Evolutionary conservation across 176 grass and related monocot species (phyloP), one percentile per base, ranked within the genome.

Genomic region (Eremochloa ophiuroides): DNA sequence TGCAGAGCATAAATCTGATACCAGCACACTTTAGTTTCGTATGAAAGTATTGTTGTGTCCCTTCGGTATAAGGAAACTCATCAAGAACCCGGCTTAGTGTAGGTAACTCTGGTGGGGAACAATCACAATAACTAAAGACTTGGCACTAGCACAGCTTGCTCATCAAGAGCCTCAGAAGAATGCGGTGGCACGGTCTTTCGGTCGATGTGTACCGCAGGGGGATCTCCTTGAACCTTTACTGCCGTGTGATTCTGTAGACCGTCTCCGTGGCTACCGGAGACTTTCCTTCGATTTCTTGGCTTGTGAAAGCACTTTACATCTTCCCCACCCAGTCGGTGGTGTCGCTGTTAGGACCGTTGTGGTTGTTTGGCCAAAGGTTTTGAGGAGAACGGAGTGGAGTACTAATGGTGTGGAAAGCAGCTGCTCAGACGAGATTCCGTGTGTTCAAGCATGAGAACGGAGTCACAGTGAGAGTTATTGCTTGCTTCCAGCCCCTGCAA

Each of bases 341-440:
- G 8, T 83, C 82, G 26, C 80, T 81, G 66, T 87, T 84, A 82
- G 46, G 69, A n/a, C 33, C 65, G 51, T 77, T 66, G 29, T 73
- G 74, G 27, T 64, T 82, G 78, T 23, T 50, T 17, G 42, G 26
- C 27, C 44, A 80, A 81, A 80, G 12, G 26, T 55, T 46, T 39
- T 35, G 48, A 80, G 67, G 77, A 83, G 73, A 75, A 82, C 77
- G 73, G 44, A 60, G 74, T 74, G 81, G 84, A 85, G 88, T 91
- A 91, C 89, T 91, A 81, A 98, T 98, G 95, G 88, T 98, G 92
- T 98, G 95, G 89, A 88, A 93, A 84, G 92, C 92, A 77, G 90
- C 92, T 44, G 87, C 88, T 61, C 81, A 91, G 81, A 94, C 90
- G 20, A 93, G 87, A 94, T 94, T 98, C 91, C 84, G 79, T 82